These are phyloP conservation scores for Boletus vinaceobasis DNA, from an alignment of 768 basidiomycete species.

Conservation along the genomic window DNA sequence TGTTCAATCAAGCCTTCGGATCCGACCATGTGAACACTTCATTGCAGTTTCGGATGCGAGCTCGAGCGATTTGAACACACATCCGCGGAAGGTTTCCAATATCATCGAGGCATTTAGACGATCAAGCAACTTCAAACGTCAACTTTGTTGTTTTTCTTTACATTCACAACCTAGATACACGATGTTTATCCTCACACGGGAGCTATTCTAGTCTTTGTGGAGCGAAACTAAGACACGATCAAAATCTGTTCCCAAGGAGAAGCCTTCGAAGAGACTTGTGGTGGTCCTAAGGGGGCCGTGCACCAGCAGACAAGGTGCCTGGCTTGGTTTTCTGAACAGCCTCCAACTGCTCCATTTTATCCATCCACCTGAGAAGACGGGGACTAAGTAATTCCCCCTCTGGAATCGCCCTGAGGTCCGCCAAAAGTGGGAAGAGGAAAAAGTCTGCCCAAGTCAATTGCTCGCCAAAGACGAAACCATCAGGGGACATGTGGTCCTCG, in stretches of 20 bases:
- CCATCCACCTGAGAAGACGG: constrained; percentile 25
- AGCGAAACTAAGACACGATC: neutral
- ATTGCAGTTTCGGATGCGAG: neutral
- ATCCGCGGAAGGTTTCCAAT: neutral
- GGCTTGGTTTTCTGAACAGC: constrained; percentile 22
- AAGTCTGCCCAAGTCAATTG: constrained; percentile 32
- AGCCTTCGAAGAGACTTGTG: neutral
- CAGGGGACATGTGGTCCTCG: constrained; percentile 24
- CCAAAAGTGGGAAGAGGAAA: constrained; percentile 32
- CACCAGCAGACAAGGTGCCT: constrained; percentile 27
- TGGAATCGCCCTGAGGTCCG: constrained; percentile 27
- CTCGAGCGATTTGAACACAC: neutral
- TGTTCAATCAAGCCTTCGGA: too few species aligned
- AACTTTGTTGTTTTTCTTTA: neutral
- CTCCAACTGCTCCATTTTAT: constrained; percentile 22
- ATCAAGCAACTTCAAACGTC: neutral
- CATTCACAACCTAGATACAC: neutral
- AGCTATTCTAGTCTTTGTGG: neutral
- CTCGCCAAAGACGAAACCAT: constrained; percentile 29
- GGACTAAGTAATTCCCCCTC: constrained; percentile 25
- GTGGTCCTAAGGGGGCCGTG: constrained; percentile 19
- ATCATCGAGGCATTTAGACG: neutral
- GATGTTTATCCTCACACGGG: too few species aligned
- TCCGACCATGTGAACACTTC: neutral
- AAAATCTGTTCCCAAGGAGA: neutral